Evolutionary conservation across 345 rosid genomes (phyloP), one percentile per base, ranked within the genome.

Genomic region (Gynandropsis gynandra): DNA sequence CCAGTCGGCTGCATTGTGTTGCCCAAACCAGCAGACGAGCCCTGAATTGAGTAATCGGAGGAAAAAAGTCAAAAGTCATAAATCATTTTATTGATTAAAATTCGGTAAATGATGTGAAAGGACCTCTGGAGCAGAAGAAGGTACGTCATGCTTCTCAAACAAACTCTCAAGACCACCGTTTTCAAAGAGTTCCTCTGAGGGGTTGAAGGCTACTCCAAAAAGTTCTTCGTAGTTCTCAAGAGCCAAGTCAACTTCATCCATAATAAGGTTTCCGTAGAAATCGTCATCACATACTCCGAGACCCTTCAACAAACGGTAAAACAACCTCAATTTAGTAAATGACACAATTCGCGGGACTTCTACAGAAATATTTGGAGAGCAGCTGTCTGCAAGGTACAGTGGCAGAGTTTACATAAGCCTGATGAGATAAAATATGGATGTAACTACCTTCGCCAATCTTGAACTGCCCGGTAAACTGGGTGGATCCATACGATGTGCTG

Each of bases 141-240:
- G 29, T 24, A 24, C 51, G 53, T 69, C 76, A 71, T 70, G 65
- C 70, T 84, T 56, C 66, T 81, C 35, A 73, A 93, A 93, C 53
- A 93, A 75, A 74, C 95, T 80, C 49, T 77, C 88, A 4, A 93
- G 72, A 31, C 97, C 99, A 52, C 85, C 85, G 63, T 83, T 78
- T 62, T 81, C 94, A 59, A 93, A 65, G 46, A 85, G 80, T 69
- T 82, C 83, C 64, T 81, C 93, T 2, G 89, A 68, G 47, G 83
- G 66, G 69, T 80, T 84, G 17, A 87, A 83, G 52, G 90, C 72
- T 12, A 73, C 62, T 12, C 96, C 94, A 58, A 92, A 92, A 47
- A 92, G 93, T 70, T 92, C 98, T 65, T 92, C 98, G 66, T 87
- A 87, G 67, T 87, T 82, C 69, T 92, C 97, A 42, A 85, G 72